Evolutionary conservation across 257 asterid species (phyloP), one percentile per base, ranked within the genome.

Genomic region (Asclepias syriaca): DNA sequence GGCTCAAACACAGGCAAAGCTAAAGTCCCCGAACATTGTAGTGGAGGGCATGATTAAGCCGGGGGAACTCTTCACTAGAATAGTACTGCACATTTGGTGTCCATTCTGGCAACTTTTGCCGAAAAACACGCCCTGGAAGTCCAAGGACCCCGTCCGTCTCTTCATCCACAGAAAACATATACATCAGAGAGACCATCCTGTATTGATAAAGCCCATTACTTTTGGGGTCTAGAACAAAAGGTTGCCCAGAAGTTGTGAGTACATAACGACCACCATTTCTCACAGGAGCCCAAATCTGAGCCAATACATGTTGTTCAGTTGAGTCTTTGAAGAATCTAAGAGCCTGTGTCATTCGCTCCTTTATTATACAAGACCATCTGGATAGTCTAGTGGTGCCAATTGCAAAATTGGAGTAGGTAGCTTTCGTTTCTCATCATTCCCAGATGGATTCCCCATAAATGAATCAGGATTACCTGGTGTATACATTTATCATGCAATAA

Each of bases 241-340:
- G 98, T 51, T 93, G 97, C 68, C 95, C 97, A 15, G 90, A 89
- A 51, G 98, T 93, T 73, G 98, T 90, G 80, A 93, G 96, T 74
- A 93, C 82, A 76, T 83, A 81, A 27, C 92, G 90, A 68, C 86
- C 83, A 15, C 96, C 90, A 72, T 77, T 83, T 81, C 85, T 93
- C 58, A 93, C 95, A 18, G 97, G 98, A 6, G 97, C 97, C 97
- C 98, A 93, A 34, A 93, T 86, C 85, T 93, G 98, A 73, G 97
- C 98, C 77, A 93, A 80, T 61, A 93, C 88, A 74, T 88, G 96
- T 74, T 88, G 91, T 77, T 86, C 89, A 0, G 96, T 82, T 70
- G 84, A 85, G 46, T 87, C 97, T 77, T 90, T 93, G 77, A 93
- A 89, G 90, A 83, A 81, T 46, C 98, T 86, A 77, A 93, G 96